These are phyloP conservation scores for Akanthomyces uredinophilus DNA, from an alignment of 2,329 filamentous ascomycete genomes.

Conservation along the genomic window DNA sequence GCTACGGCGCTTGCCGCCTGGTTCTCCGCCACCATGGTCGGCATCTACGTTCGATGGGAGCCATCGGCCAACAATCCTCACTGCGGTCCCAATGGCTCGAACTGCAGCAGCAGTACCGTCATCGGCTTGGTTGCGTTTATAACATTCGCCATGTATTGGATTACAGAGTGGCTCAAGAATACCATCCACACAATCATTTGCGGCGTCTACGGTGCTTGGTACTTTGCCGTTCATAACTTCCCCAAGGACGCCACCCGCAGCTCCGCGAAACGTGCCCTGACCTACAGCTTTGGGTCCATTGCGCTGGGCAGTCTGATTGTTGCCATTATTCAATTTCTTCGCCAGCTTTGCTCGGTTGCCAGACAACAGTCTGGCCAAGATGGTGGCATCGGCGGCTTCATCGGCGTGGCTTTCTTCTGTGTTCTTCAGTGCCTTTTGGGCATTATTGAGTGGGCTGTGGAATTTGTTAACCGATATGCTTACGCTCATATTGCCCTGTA, in stretches of 20 bases:
- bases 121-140: slow-evolving; percentile 81
- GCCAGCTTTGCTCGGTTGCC: slow-evolving; percentile 77
- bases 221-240: slow-evolving; percentile 68
- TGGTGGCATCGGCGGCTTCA: slow-evolving; percentile 66
- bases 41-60: slow-evolving; percentile 79
- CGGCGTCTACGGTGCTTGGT: slow-evolving; percentile 90
- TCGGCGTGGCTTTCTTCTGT: slow-evolving; percentile 65
- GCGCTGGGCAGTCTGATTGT: slow-evolving; percentile 80
- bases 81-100: slow-evolving; percentile 46
- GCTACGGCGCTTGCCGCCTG: slow-evolving; percentile 75
- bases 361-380: slow-evolving; percentile 57
- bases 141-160: slow-evolving; percentile 91
- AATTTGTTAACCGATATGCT: slow-evolving; percentile 88
- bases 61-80: slow-evolving; percentile 51
- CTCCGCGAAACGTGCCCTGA: slow-evolving; percentile 75
- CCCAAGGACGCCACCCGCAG: slow-evolving; percentile 76
- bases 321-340: slow-evolving; percentile 78
- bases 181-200: slow-evolving; percentile 84
- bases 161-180: slow-evolving; percentile 90
- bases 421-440: slow-evolving; percentile 70
- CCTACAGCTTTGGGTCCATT: slow-evolving; percentile 90
- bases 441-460: slow-evolving; percentile 76
- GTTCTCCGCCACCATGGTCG: slow-evolving; percentile 81
- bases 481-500: slow-evolving; percentile 92
- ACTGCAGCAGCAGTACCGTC: slow-evolving; percentile 70